Conservation (phyloP, 768 basidiomycete species). For the Podaxis sp. region DNA sequence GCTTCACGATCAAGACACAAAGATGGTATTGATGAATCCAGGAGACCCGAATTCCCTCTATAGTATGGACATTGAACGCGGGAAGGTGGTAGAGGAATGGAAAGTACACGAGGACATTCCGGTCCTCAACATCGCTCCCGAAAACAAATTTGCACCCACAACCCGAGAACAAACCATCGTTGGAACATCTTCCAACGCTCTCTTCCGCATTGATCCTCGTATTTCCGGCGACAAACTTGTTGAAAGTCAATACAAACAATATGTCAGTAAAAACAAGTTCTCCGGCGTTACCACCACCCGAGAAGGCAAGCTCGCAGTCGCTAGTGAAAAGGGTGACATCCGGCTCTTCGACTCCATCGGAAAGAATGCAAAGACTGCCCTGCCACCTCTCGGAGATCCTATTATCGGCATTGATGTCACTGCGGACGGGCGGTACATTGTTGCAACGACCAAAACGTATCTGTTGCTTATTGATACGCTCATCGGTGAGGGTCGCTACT, state of each 20-base stretch:
- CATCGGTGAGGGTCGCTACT: slow-evolving; percentile 86
- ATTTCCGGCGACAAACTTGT: slow-evolving; percentile 90
- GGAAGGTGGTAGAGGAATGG: slow-evolving; percentile 98
- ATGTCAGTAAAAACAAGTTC: slow-evolving; percentile 92
- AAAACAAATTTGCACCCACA: slow-evolving; percentile 92
- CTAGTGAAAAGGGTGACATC: slow-evolving; percentile 95
- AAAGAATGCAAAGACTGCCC: slow-evolving; percentile 97
- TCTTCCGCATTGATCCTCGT: slow-evolving; percentile 98
- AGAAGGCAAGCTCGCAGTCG: slow-evolving; percentile 83
- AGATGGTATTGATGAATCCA: slow-evolving; percentile 92
- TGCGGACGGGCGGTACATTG: slow-evolving; percentile 89
- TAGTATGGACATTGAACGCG: slow-evolving; percentile 89
- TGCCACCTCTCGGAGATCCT: slow-evolving; percentile 92
- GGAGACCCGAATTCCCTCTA: slow-evolving; percentile 76
- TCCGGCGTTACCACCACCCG: slow-evolving; percentile 89
- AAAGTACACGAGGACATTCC: slow-evolving; percentile 88
- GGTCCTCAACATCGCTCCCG: slow-evolving; percentile 88
- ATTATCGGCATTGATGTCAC: slow-evolving; percentile 94
- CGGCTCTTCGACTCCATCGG: slow-evolving; percentile 93
- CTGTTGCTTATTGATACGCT: slow-evolving; percentile 91
- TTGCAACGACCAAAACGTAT: slow-evolving; percentile 94
- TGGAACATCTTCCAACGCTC: slow-evolving; percentile 88
- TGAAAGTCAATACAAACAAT: slow-evolving; percentile 93
- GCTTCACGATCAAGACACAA: slow-evolving; percentile 94
- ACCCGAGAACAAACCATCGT: slow-evolving; percentile 91